These are phyloP conservation scores for Rhodotorula sp. DNA, from an alignment of 1,284 basidiomycete genomes.

Conservation along the genomic window DNA sequence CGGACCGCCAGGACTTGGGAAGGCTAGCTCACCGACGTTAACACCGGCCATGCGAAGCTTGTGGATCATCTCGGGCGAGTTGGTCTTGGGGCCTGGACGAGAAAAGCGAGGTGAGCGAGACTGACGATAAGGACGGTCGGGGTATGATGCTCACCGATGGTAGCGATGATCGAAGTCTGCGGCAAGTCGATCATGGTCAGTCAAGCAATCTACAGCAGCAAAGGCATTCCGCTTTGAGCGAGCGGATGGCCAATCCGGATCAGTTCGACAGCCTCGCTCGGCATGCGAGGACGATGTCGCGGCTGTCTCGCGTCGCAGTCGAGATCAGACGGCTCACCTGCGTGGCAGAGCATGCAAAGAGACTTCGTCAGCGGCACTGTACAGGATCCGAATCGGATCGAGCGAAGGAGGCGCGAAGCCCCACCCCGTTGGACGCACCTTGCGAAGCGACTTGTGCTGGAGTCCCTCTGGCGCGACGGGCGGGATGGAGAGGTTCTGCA, in stretches of 20 bases:
- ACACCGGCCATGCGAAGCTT: slow-evolving; percentile 83
- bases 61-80: slow-evolving; percentile 77
- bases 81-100: slow-evolving; percentile 77
- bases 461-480: slow-evolving; percentile 63
- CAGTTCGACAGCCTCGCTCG: too few species aligned
- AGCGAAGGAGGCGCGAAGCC: not conserved
- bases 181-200: not conserved
- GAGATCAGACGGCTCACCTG: slow-evolving; percentile 4
- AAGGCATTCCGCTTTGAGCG: too few species aligned
- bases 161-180: slow-evolving; percentile 93
- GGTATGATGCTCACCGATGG: slow-evolving; percentile 65
- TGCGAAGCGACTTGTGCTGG: slow-evolving; percentile 83
- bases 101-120: not conserved
- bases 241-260: too few species aligned
- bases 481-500: slow-evolving; percentile 70
- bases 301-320: slow-evolving; percentile 21
- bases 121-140: not conserved
- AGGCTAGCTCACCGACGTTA: slow-evolving; percentile 70
- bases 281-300: too few species aligned
- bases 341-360: not conserved
- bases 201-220: too few species aligned
- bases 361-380: not conserved
- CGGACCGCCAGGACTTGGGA: too few species aligned
- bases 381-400: not conserved
- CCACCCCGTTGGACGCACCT: slow-evolving; percentile 57